Evolutionary conservation across 192 early-diverging fungal species (phyloP), one percentile per base, ranked within the genome.

Genomic region (Mortierella claussenii): DNA sequence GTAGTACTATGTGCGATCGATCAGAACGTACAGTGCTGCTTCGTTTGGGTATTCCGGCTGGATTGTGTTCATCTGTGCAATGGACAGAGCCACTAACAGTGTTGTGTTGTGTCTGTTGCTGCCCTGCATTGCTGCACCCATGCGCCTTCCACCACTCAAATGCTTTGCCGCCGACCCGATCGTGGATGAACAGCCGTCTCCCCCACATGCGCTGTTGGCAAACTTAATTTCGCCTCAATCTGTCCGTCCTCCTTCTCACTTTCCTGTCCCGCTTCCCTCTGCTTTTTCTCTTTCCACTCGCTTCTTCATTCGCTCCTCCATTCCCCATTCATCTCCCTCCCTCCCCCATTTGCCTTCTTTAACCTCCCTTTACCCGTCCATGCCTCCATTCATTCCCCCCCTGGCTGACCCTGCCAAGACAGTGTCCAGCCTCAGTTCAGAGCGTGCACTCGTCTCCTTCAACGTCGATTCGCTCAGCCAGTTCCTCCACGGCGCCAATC

Each of bases 361-460:
- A 44, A 32, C 15, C 13, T n/a, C n/a, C n/a, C n/a, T n/a, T n/a
- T n/a, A n/a, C n/a, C n/a, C n/a, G n/a, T n/a, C n/a, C n/a, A 76
- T 76, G 73, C 73, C 73, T n/a, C 73, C 73, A 61, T 76, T 76
- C 73, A 37, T 76, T 26, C 73, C 73, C 53, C 73, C 73, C 23
- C 55, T 62, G 0, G 24, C 59, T 23, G 73, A 76, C 59, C 64
- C 44, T 12, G 44, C 63, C 43, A 76, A 76, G 40, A 59, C 57
- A 17, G 57, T 55, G 42, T 44, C 64, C 9, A 56, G 45, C 24
- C 64, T 94, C 13, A 65, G 71, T 44, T 76, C 85, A 18, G 93
- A 95, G 85, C 89, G 93, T 65, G 64, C 68, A 24, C 70, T 80
- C 5, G 86, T 90, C 24, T 86, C 88, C 37, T 95, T 95, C 70